Evolutionary conservation across 1,139 yeast species (phyloP).

Genomic region (Zygotorulaspora mrakii): DNA sequence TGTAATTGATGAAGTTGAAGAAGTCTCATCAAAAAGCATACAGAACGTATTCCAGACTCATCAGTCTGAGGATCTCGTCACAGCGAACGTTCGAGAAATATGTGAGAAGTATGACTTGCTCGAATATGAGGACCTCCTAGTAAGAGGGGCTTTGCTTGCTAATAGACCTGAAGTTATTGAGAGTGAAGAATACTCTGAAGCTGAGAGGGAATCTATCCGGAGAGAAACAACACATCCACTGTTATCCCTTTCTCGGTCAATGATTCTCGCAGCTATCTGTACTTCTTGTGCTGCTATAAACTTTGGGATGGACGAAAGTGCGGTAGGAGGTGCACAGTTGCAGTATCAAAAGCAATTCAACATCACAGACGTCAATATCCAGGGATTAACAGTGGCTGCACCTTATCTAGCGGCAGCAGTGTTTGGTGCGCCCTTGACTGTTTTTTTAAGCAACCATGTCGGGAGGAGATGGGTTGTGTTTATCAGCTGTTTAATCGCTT

Average conservation of each 20-base stretch:
- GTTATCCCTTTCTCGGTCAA: slow-evolving; percentile 20
- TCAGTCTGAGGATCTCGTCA: slow-evolving; percentile 21
- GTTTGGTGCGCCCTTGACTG: slow-evolving; percentile 49
- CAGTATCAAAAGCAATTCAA: slow-evolving; percentile 44
- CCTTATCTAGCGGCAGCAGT: slow-evolving; percentile 50
- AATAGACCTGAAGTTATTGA: slow-evolving; percentile 23
- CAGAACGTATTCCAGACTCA: slow-evolving; percentile 17
- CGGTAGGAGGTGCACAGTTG: slow-evolving; percentile 51
- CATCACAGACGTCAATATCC: slow-evolving; percentile 39
- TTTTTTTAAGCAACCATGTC: slow-evolving; percentile 41
- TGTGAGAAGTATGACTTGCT: slow-evolving; percentile 17
- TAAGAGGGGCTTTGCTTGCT: slow-evolving; percentile 31
- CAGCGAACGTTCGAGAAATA: slow-evolving; percentile 20
- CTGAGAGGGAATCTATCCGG: slow-evolving; percentile 15
- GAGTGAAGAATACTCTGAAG: slow-evolving; percentile 18
- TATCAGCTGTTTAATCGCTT: slow-evolving; percentile 46
- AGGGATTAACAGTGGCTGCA: slow-evolving; percentile 51
- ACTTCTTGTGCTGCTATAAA: slow-evolving; percentile 35
- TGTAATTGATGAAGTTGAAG: slow-evolving; percentile 9
- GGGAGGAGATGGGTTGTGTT: slow-evolving; percentile 50
- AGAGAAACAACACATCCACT: slow-evolving; percentile 25
- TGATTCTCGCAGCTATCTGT: slow-evolving; percentile 29
- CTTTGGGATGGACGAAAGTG: slow-evolving; percentile 41
- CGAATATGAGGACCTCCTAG: slow-evolving; percentile 21
- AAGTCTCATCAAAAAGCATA: slow-evolving; percentile 6